Percentiles rank a stretch among this genome's conserved stretches.
These are phyloP conservation scores for Lentinus polychrous DNA, from an alignment of 1,284 basidiomycete genomes.

Conservation along the genomic window DNA sequence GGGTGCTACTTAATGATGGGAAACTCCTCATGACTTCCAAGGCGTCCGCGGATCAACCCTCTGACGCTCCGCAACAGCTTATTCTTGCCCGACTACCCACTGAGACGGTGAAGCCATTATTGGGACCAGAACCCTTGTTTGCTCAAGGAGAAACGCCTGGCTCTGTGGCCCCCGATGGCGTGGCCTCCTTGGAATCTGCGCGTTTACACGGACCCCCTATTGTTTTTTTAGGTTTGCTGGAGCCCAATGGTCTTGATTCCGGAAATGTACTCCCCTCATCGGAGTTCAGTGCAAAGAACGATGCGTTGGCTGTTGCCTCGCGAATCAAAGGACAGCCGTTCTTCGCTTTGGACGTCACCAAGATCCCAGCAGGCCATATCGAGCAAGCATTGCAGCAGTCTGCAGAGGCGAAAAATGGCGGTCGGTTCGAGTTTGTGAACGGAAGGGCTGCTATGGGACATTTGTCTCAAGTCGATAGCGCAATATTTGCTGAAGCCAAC, in stretches of 20 bases:
- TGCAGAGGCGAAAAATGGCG: conserved; percentile 30
- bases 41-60: conserved; percentile 16
- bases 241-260: conserved; percentile 34
- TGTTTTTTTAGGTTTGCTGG: conserved; percentile 78
- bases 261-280: conserved; percentile 51
- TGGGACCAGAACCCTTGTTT: conserved; percentile 51
- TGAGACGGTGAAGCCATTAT: conserved; percentile 37
- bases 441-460: conserved; percentile 54
- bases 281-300: conserved; percentile 42
- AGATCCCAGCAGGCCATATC: conserved; percentile 39
- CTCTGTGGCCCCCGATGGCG: conserved; percentile 31
- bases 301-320: conserved; percentile 36
- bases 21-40: conserved; percentile 48
- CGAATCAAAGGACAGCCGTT: conserved; percentile 70
- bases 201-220: conserved; percentile 56
- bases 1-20: conserved; percentile 68
- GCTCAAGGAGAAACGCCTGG: conserved; percentile 56
- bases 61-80: conserved; percentile 5
- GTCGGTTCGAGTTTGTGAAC: conserved; percentile 57
- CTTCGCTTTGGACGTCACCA: conserved; percentile 72
- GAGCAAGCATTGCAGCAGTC: conserved; percentile 38
- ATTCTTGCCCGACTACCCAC: conserved; percentile 51
- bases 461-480: conserved; percentile 56
- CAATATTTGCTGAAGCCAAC: conserved; percentile 70
- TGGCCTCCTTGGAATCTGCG: conserved; percentile 54